phyloP scores from a whole-genome alignment of 345 rosid species.

The Citrus cavaleriei region DNA sequence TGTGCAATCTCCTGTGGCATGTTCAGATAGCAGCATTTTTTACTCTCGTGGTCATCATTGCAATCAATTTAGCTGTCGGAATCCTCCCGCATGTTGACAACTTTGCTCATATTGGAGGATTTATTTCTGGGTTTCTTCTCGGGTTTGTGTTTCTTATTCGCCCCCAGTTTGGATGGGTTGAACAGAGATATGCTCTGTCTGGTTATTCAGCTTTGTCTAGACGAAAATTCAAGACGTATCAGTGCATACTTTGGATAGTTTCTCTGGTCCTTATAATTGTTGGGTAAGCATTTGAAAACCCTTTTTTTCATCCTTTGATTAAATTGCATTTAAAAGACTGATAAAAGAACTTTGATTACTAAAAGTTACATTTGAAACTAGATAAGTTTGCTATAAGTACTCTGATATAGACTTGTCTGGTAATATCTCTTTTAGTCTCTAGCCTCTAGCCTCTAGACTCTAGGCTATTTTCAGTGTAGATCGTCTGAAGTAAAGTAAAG shows the following conservation, averaged over 20 bases:
- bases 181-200: conserved; percentile 42
- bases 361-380: background rate
- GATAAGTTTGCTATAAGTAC: background rate
- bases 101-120: conserved; percentile 97
- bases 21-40: conserved; percentile 61
- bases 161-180: conserved; percentile 83
- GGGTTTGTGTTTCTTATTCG: conserved; percentile 89
- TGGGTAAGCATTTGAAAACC: conserved; percentile 47
- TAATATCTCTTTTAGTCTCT: background rate
- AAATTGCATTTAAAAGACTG: background rate
- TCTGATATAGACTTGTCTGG: background rate
- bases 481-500: background rate
- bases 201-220: conserved; percentile 25
- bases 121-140: conserved; percentile 77
- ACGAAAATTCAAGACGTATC: conserved; percentile 69
- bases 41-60: conserved; percentile 65
- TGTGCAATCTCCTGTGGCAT: conserved; percentile 14
- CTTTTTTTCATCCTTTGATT: background rate
- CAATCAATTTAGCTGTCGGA: conserved; percentile 83
- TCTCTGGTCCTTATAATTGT: conserved; percentile 63
- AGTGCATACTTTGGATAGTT: conserved; percentile 63
- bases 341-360: background rate
- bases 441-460: background rate
- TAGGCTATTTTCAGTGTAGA: background rate
- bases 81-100: conserved; percentile 97